Evolutionary conservation across 257 asterid genomes (phyloP).

Genomic region (Jaltomata sinuosa): DNA sequence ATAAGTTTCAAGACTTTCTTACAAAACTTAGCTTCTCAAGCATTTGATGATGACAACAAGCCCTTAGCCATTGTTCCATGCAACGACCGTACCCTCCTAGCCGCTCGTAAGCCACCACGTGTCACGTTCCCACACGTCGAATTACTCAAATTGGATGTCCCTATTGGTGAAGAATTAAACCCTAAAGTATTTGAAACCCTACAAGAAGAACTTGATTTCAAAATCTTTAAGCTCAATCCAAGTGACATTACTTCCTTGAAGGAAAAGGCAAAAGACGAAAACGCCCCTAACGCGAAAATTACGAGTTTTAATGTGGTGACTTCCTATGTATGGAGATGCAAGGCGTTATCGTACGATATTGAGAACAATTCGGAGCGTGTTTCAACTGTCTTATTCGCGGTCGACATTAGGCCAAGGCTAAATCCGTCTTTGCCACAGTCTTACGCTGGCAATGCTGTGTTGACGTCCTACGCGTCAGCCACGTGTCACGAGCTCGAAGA

Average conservation of each 20-base stretch:
- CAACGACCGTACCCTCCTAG: constrained; percentile 62
- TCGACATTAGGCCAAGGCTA: constrained; percentile 56
- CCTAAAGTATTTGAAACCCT: constrained; percentile 43
- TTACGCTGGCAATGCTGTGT: constrained; percentile 74
- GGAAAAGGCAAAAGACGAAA: constrained; percentile 24
- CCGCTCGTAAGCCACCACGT: constrained; percentile 72
- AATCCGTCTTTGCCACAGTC: constrained; percentile 52
- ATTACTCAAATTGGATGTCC: constrained; percentile 50
- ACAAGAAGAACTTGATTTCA: constrained; percentile 42
- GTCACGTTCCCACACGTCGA: constrained; percentile 85
- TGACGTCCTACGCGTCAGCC: constrained; percentile 54
- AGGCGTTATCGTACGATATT: constrained; percentile 39
- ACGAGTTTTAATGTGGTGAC: constrained; percentile 69
- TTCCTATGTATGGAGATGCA: constrained; percentile 78
- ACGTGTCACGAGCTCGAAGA: constrained; percentile 44
- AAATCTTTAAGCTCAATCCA: constrained; percentile 43
- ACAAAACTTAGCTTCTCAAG: constrained; percentile 76
- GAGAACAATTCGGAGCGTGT: constrained; percentile 13
- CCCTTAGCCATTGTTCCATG: constrained; percentile 49
- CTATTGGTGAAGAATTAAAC: constrained; percentile 32
- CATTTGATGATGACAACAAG: constrained; percentile 40
- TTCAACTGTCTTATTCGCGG: constrained; percentile 59
- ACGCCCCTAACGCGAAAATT: neutral
- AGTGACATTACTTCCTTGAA: constrained; percentile 33
- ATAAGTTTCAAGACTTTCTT: constrained; percentile 53